These are phyloP conservation scores for Penicillium crystallinum DNA, from an alignment of 495 filamentous ascomycete species.

Conservation along the genomic window DNA sequence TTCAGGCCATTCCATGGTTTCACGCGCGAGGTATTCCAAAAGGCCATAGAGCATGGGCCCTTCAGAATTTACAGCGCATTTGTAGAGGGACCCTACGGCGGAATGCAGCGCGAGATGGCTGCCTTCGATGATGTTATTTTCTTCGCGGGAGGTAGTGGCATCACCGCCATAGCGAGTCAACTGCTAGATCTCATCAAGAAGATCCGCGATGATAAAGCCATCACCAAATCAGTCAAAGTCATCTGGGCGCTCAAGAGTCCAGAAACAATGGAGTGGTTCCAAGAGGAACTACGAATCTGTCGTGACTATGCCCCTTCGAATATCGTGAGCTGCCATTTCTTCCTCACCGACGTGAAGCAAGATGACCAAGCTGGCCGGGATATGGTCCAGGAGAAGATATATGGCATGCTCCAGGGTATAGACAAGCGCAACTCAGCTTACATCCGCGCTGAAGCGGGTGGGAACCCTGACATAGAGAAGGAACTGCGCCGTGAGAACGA, in stretches of 20 bases:
- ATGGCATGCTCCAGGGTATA: slow-evolving; percentile 74
- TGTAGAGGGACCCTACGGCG: slow-evolving; percentile 90
- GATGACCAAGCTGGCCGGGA: slow-evolving; percentile 52
- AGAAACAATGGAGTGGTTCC: slow-evolving; percentile 97
- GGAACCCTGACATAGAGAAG: slow-evolving; percentile 70
- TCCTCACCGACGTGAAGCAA: slow-evolving; percentile 57
- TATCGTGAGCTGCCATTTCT: slow-evolving; percentile 88
- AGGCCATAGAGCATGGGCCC: slow-evolving; percentile 73
- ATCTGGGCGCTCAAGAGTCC: slow-evolving; percentile 86
- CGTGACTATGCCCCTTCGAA: slow-evolving; percentile 77
- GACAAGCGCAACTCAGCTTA: slow-evolving; percentile 76
- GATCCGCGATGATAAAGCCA: slow-evolving; percentile 87
- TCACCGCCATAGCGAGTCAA: slow-evolving; percentile 89
- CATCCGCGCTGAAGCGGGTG: slow-evolving; percentile 73
- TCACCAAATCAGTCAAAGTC: slow-evolving; percentile 83
- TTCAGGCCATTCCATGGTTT: slow-evolving; percentile 90
- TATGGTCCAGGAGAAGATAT: slow-evolving; percentile 74
- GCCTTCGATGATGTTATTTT: slow-evolving; percentile 91
- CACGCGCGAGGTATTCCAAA: slow-evolving; percentile 71
- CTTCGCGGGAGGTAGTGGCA: slow-evolving; percentile 89
- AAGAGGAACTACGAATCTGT: slow-evolving; percentile 88
- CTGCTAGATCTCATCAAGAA: slow-evolving; percentile 87
- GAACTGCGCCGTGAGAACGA: slow-evolving; percentile 81
- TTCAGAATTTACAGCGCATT: slow-evolving; percentile 86
- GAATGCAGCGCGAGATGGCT: slow-evolving; percentile 84